Evolutionary conservation across 1,139 yeast species (phyloP), one percentile per base, ranked within the genome.

Genomic region (Chernovozyma sophiae-reginae): DNA sequence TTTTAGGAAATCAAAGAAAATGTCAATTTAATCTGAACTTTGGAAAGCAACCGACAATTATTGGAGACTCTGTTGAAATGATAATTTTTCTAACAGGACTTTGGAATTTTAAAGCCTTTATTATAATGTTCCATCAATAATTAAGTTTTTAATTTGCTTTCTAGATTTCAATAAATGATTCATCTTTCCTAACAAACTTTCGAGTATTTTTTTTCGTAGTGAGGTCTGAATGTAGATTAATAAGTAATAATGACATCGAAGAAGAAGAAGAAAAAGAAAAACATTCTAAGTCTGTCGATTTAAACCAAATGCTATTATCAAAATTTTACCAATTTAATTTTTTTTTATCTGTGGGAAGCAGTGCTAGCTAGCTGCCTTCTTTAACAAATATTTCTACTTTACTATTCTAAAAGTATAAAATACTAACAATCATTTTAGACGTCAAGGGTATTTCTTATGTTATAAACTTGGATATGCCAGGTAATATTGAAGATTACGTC

Each of bases 361-460:
- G n/a, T n/a, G n/a, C n/a, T n/a, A n/a, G n/a, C n/a, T n/a, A n/a
- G n/a, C n/a, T n/a, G n/a, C n/a, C n/a, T n/a, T n/a, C n/a, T n/a
- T n/a, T n/a, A n/a, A n/a, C n/a, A n/a, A n/a, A n/a, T n/a, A n/a
- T n/a, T n/a, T n/a, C n/a, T n/a, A n/a, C n/a, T n/a, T n/a, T n/a
- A n/a, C n/a, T n/a, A n/a, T n/a, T n/a, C n/a, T n/a, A n/a, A n/a
- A n/a, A n/a, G n/a, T n/a, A n/a, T n/a, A n/a, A n/a, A n/a, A n/a
- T n/a, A 37, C 40, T 34, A 37, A 37, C 39, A 37, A 31, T 20
- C 37, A 57, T 38, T n/a, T n/a, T 66, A 89, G 97, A 92, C 70
- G 98, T 92, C 67, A 92, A 92, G 76, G 97, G 97, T 63, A 87
- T 92, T 58, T 83, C 90, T 52, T 82, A 73, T 55, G 98, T 92